A percentile compares a stretch with the other conserved stretches of the same genome.
Conservation (phyloP, 2,329 filamentous ascomycete genomes). For the Coniochaeta prunicola region DNA sequence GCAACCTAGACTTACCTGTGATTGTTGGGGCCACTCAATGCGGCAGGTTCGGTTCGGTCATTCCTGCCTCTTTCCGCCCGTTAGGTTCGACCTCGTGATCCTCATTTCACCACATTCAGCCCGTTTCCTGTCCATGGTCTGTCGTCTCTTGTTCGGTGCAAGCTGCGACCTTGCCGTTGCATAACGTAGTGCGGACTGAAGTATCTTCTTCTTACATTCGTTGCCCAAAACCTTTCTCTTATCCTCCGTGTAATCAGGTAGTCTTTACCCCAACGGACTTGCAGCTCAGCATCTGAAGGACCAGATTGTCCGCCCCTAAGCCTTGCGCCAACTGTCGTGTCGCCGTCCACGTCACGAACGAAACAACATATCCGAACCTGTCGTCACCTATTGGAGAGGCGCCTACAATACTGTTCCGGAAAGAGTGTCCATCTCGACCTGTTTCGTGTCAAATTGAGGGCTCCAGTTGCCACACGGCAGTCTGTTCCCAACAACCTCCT, state of each 20-base stretch:
- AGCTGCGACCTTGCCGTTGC: not conserved
- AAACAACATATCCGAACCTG: not conserved
- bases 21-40: conserved; percentile 2
- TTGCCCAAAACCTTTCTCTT: not conserved
- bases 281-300: not conserved
- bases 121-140: not conserved
- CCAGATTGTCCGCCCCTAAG: not conserved
- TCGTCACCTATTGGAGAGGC: not conserved
- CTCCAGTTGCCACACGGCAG: not conserved
- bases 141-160: not conserved
- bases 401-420: not conserved
- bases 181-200: not conserved
- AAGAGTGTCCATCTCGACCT: not conserved
- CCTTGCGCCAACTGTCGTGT: not conserved
- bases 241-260: not conserved
- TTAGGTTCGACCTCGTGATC: not conserved
- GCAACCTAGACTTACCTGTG: not conserved
- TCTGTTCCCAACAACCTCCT: not conserved
- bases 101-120: not conserved
- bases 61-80: not conserved
- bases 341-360: not conserved
- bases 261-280: not conserved
- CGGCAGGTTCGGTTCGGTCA: not conserved
- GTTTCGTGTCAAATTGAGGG: not conserved
- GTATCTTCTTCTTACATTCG: not conserved